phyloP scores from a whole-genome alignment of 345 rosid genomes.

The Eucalyptus leucophloia region DNA sequence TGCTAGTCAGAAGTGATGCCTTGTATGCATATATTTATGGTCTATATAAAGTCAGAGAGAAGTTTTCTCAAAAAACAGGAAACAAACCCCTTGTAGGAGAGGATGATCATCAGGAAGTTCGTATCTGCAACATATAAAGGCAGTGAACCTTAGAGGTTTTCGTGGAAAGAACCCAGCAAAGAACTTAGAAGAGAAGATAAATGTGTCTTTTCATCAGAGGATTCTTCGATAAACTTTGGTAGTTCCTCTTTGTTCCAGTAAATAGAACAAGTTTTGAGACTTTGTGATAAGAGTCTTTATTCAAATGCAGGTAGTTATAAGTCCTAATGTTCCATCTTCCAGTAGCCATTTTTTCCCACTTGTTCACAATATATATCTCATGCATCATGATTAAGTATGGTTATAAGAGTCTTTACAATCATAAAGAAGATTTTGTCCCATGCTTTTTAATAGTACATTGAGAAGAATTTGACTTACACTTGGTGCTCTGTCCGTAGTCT shows the following conservation, averaged over 20 bases:
- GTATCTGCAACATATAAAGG: conserved; percentile 45
- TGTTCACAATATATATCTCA: neutral
- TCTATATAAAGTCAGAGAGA: neutral
- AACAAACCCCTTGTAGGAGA: conserved; percentile 61
- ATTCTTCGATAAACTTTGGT: neutral
- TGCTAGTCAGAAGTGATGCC: neutral
- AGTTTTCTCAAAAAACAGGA: neutral
- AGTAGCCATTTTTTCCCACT: neutral
- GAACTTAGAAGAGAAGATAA: neutral
- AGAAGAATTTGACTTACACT: conserved; percentile 58
- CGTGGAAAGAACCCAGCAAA: neutral
- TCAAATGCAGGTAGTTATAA: neutral
- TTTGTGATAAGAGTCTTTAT: neutral
- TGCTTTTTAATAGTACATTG: neutral
- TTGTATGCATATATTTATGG: neutral
- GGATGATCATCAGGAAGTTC: conserved; percentile 90
- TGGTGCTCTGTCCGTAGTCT: conserved; percentile 89
- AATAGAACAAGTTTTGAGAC: neutral
- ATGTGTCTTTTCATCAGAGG: neutral
- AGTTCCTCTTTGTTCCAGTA: neutral
- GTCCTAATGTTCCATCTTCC: neutral
- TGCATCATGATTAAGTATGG: neutral
- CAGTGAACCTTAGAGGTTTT: neutral
- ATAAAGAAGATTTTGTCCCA: neutral
- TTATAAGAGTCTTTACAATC: neutral